Base-by-base conservation (phyloP, 2,329 filamentous ascomycete species). In the Alternaria incomplexa region DNA sequence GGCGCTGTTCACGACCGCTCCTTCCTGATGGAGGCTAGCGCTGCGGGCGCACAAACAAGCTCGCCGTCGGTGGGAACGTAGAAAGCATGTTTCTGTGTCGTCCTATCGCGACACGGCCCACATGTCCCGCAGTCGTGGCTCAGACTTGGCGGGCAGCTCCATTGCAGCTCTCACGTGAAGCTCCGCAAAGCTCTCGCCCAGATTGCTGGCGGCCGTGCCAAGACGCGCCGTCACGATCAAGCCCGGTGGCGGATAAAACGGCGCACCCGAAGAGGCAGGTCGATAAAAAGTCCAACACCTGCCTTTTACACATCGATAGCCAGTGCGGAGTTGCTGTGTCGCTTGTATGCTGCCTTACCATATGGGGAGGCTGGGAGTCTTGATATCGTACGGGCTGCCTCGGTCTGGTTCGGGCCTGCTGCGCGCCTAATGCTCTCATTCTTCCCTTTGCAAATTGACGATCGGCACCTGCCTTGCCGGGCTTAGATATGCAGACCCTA, bases 11-110 rank as follows among this genome's bases (percentile, higher is more conserved):
- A 58, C 56, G 5, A 63, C 58, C 28, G 69, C 71, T 69, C 71
- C 71, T 73, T 63, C 71, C 71, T 65, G 22, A 65, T 68, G 13
- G 1, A 32, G 69, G 40, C 61, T 73, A 72, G 58, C 7, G 56
- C 56, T 47, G 51, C 56, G 62, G 57, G 51, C 60, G 58, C 47
- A 62, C 61, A 72, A 73, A 72, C 53, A 73, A 73, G 71, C 70
- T 72, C 65, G 67, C 57, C 56, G 56, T 65, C 55, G 61, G 66
- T 69, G 68, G 64, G 56, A 51, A 58, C 43, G 61, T 58, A 64
- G 65, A 71, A 73, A 72, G 70, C 71, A 64, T 72, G 58, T 68
- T 65, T 72, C 57, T 56, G 56, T 26, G 20, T 61, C 50, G 56
- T 60, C 62, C 61, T 65, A 72, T 73, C 66, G 68, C 64, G 57